A percentile compares a stretch with the other conserved stretches of the same genome.
phyloP scores from a whole-genome alignment of 169 alveolate genomes.

The Eimeria maxima region DNA sequence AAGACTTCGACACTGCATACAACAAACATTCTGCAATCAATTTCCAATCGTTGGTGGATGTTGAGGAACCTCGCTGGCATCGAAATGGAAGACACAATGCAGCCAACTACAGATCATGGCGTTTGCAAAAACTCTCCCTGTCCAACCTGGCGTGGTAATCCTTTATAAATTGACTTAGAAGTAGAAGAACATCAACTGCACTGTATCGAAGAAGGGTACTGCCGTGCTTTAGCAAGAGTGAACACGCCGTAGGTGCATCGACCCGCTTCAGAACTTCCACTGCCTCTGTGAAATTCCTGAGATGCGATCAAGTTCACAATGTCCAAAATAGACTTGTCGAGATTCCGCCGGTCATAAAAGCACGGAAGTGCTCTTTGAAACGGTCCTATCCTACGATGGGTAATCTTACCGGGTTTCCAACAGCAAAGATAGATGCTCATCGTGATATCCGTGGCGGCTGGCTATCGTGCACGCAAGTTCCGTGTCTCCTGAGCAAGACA shows the following conservation, averaged over 20 bases:
- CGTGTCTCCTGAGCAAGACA: conserved; percentile 70
- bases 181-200: conserved; percentile 73
- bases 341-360: background rate
- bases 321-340: background rate
- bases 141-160: conserved; percentile 77
- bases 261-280: conserved; percentile 74
- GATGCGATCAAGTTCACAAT: background rate
- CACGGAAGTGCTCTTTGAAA: background rate
- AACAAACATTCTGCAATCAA: background rate
- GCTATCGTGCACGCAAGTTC: conserved; percentile 79
- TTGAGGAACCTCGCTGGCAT: background rate
- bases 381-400: background rate
- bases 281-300: conserved; percentile 63
- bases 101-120: background rate
- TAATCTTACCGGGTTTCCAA: conserved; percentile 45
- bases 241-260: conserved; percentile 82
- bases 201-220: conserved; percentile 64
- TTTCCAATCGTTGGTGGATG: background rate
- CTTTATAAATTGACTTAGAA: conserved; percentile 50
- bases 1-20: conserved; percentile 79
- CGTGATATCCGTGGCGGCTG: conserved; percentile 81
- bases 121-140: background rate
- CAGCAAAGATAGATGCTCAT: conserved; percentile 76
- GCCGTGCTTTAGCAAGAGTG: conserved; percentile 80
- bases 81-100: background rate